phyloP scores from a whole-genome alignment of 2,329 filamentous ascomycete species.

The Fusarium veterinarium region DNA sequence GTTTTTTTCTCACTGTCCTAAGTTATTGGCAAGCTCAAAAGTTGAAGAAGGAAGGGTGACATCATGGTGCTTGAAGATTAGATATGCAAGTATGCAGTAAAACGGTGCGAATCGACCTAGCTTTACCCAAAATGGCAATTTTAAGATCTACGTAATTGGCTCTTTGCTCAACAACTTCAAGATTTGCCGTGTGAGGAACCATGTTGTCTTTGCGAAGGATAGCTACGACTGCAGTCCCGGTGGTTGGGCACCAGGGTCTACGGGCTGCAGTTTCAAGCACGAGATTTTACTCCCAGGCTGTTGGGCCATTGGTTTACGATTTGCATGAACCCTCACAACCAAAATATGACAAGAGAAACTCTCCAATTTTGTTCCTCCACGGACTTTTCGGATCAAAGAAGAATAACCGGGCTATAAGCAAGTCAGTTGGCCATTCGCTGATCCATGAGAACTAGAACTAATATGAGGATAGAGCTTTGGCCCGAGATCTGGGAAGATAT shows the following conservation, averaged over 20 bases:
- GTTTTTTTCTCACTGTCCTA: not conserved
- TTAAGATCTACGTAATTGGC: conserved; percentile 36
- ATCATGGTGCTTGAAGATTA: conserved; percentile 30
- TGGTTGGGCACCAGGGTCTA: not conserved
- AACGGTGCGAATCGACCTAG: conserved; percentile 15
- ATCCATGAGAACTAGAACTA: not conserved
- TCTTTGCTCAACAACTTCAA: conserved; percentile 19
- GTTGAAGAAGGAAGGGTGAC: conserved; percentile 27
- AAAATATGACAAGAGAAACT: conserved; percentile 52
- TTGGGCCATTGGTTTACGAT: conserved; percentile 69
- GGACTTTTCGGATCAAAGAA: conserved; percentile 95
- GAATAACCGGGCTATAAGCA: conserved; percentile 95
- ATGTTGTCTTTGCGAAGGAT: conserved; percentile 37
- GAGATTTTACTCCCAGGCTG: conserved; percentile 38
- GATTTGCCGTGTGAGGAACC: conserved; percentile 5
- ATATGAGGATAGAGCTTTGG: conserved; percentile 70
- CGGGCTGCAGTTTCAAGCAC: not conserved
- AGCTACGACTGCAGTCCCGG: conserved; percentile 6
- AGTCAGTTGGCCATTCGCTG: conserved; percentile 66
- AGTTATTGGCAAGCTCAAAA: conserved; percentile 6
- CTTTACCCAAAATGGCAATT: conserved; percentile 37
- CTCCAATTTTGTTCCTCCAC: conserved; percentile 88
- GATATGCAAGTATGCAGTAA: conserved; percentile 42
- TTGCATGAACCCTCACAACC: conserved; percentile 68
- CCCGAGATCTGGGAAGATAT: conserved; percentile 81